Evolutionary conservation across 495 filamentous ascomycete genomes (phyloP), one percentile per base, ranked within the genome.

Genomic region (Aspergillus carlsbadensis): DNA sequence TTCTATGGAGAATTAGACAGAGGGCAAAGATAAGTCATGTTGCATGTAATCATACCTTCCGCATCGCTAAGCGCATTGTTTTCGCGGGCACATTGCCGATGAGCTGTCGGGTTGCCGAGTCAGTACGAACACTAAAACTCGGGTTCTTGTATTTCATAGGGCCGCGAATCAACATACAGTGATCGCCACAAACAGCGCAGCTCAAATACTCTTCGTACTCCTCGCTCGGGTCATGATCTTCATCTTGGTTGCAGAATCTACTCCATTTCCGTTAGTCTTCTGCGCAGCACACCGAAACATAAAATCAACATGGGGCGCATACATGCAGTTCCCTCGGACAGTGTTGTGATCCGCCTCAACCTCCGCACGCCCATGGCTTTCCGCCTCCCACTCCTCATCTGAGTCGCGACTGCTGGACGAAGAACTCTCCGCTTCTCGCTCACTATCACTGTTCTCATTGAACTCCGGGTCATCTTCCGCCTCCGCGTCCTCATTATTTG

Each of bases 21-120:
- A 35, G 29, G 31, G 52, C 42, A 54, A n/a, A 10, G 14, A 35
- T n/a, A n/a, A n/a, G n/a, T n/a, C n/a, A n/a, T n/a, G n/a, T n/a
- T n/a, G n/a, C n/a, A n/a, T n/a, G n/a, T n/a, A n/a, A n/a, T 11
- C 78, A 60, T 79, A 91, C 88, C 86, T 69, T 89, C 86, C 52
- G 81, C 80, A 55, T 84, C 75, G 46, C 79, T 78, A 62, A 95
- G 76, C 39, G 89, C 86, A 51, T 86, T 84, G 63, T 85, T 85
- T 66, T 87, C 84, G 60, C 91, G 86, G 56, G 92, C 94, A 73
- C 93, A 98, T 84, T 97, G 89, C 64, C 89, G 85, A 80, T 98
- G 93, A 55, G 93, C 93, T 78, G 54, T 65, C 58, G 62, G 58
- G 54, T 57, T 58, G 59, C 65, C 65, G 62, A 63, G 66, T 72